These are phyloP conservation scores for Tricholomella constricta DNA, from an alignment of 768 basidiomycete species.

Conservation along the genomic window DNA sequence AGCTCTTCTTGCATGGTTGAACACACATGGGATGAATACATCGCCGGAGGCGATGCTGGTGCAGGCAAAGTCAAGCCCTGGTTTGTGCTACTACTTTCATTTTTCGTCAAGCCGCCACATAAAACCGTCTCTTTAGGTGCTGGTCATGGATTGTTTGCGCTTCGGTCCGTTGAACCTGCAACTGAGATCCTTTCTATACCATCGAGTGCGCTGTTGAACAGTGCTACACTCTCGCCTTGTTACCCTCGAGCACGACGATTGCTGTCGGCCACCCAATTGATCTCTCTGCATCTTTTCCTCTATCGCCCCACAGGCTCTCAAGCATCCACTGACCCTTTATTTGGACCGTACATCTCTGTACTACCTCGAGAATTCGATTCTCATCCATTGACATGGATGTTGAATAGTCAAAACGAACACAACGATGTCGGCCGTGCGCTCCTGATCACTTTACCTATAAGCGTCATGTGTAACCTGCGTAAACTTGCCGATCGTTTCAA, in stretches of 20 bases:
- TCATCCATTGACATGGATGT: slow-evolving; percentile 84
- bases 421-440: slow-evolving; percentile 28
- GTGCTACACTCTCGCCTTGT: slow-evolving; percentile 59
- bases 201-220: slow-evolving; percentile 68
- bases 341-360: slow-evolving; percentile 78
- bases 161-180: slow-evolving; percentile 43
- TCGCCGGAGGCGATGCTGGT: slow-evolving; percentile 44
- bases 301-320: slow-evolving; percentile 50
- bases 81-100: slow-evolving; percentile 36
- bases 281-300: slow-evolving; percentile 79
- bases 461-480: slow-evolving; percentile 41
- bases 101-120: slow-evolving; percentile 1
- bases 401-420: slow-evolving; percentile 29
- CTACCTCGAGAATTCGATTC: slow-evolving; percentile 72
- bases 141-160: slow-evolving; percentile 72
- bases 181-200: slow-evolving; percentile 72
- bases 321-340: slow-evolving; percentile 53
- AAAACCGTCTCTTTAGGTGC: slow-evolving; percentile 41
- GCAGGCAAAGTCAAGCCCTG: slow-evolving; percentile 51
- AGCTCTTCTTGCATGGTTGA: slow-evolving; percentile 54
- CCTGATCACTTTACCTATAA: slow-evolving; percentile 50
- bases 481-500: slow-evolving; percentile 50
- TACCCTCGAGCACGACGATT: slow-evolving; percentile 46
- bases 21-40: slow-evolving; percentile 47
- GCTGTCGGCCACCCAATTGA: slow-evolving; percentile 69